phyloP scores from a whole-genome alignment of 2,329 filamentous ascomycete species.

The Alternaria sp. region DNA sequence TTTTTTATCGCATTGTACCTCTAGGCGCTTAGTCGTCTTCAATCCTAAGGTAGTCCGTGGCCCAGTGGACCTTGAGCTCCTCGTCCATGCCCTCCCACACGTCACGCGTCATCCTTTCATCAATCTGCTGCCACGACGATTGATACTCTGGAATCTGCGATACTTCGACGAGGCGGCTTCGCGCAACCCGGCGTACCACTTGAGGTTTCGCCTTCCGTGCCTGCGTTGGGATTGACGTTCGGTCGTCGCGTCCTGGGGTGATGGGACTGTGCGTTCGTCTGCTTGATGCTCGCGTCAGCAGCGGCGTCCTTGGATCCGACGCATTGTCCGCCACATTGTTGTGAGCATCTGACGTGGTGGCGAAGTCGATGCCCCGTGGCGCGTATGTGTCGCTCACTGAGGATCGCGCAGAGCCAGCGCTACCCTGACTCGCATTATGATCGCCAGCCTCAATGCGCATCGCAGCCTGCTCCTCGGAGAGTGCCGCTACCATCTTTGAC shows the following conservation, averaged over 20 bases:
- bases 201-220: not conserved
- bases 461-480: constrained; percentile 11
- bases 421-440: not conserved
- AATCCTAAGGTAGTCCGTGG: not conserved
- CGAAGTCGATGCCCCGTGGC: not conserved
- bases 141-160: not conserved
- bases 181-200: not conserved
- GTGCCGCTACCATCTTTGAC: constrained; percentile 6
- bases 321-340: not conserved
- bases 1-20: not conserved
- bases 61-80: not conserved
- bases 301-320: not conserved
- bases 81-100: not conserved
- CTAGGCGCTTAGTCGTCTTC: not conserved
- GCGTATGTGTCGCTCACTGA: not conserved
- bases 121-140: not conserved
- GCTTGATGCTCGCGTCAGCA: not conserved
- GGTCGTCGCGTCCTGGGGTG: not conserved
- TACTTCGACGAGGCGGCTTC: too few species aligned
- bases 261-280: not conserved
- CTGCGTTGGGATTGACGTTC: not conserved
- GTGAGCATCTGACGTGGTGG: not conserved
- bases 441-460: not conserved
- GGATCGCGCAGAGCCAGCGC: not conserved
- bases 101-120: not conserved